Evolutionary conservation across 176 grass and related monocot species (phyloP), one percentile per base, ranked within the genome.

Genomic region (Zizania latifolia): DNA sequence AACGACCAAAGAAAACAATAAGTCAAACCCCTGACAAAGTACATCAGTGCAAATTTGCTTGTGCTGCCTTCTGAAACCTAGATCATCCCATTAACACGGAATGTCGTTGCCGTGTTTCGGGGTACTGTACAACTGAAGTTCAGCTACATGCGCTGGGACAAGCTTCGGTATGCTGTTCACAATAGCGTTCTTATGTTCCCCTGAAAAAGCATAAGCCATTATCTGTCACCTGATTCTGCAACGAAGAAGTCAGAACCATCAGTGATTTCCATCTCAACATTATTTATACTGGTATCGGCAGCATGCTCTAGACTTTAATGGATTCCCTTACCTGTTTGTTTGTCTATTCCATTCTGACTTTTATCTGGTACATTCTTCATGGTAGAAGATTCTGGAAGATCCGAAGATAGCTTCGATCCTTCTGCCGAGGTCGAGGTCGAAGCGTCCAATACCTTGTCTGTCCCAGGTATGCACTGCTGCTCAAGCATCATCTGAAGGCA

Each of bases 401-500:
- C 87, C 51, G 75, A 81, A 54, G 78, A 58, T 55, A 69, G 37
- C 56, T 74, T 85, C 5, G 74, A 57, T 58, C 82, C 82, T 62
- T 80, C 82, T 61, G 56, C 65, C 43, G 43, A 30, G 10, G 87
- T 80, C 43, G 43, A 30, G 10, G 87, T 80, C 13, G 87, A 76
- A 77, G 75, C 34, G 65, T 78, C 62, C 73, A 38, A 7, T 8
- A 44, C 75, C 75, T 88, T 90, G 62, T 77, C 82, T 27, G 69
- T 16, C 34, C 77, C 77, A 1, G 90, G 70, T 77, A 81, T 89
- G 60, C 77, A 78, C 70, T 88, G 87, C 55, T 90, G 88, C 65
- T 93, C 91, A 10, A 93, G 75, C 91, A 93, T 93, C 74, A 83
- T 83, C 54, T 93, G 91, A 79, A 93, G 91, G 68, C 86, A 83